phyloP scores from a whole-genome alignment of 2,329 filamentous ascomycete genomes.

The Microsporum canis region DNA sequence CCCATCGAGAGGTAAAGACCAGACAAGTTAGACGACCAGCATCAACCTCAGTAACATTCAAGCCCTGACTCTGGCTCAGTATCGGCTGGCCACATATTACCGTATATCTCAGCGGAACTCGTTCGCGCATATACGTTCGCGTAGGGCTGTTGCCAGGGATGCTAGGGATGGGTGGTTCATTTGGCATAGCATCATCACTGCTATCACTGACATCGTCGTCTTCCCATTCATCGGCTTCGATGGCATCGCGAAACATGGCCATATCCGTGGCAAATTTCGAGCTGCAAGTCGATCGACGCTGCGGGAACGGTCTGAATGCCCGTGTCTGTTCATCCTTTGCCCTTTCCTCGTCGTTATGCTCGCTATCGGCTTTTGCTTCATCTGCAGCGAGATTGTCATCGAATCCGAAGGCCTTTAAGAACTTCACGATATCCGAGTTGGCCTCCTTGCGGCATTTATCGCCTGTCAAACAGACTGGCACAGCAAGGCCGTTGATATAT shows the following conservation, averaged over 20 bases:
- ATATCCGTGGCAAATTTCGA: slow-evolving; percentile 5
- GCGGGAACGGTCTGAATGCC: neutral
- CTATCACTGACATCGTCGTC: slow-evolving; percentile 5
- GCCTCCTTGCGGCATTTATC: slow-evolving; percentile 6
- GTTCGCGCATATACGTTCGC: neutral
- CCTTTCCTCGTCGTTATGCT: neutral
- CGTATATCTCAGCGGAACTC: slow-evolving; percentile 11
- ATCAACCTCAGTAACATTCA: neutral
- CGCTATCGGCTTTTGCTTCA: neutral
- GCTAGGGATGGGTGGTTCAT: neutral
- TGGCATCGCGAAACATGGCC: slow-evolving; percentile 2
- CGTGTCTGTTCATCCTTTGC: neutral
- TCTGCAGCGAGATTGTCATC: neutral
- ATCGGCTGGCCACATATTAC: slow-evolving; percentile 16
- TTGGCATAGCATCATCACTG: neutral
- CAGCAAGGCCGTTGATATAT: slow-evolving; percentile 12
- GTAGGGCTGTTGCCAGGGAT: neutral
- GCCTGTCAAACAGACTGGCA: slow-evolving; percentile 11
- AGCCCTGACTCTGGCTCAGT: slow-evolving; percentile 4
- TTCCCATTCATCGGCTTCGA: slow-evolving; percentile 6
- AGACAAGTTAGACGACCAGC: slow-evolving; percentile 13
- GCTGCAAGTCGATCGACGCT: neutral
- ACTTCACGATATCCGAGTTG: neutral
- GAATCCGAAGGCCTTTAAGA: slow-evolving; percentile 1
- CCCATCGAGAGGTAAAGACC: slow-evolving; percentile 16